phyloP scores from a whole-genome alignment of 2,329 filamentous ascomycete genomes.

The Escovopsis sp. region DNA sequence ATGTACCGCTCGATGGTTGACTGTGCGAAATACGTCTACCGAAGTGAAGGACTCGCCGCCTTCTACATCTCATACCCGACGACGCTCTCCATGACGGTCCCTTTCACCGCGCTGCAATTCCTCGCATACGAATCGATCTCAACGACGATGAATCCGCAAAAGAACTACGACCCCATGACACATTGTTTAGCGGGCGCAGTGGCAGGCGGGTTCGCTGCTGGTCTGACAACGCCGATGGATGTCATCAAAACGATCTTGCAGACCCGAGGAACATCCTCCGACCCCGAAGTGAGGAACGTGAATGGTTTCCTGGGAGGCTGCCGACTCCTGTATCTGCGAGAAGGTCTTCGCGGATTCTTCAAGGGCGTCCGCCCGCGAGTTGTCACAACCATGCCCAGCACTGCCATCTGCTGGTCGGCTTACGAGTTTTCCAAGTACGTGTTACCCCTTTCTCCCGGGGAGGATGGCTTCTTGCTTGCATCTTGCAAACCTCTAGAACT shows the following conservation, averaged over 20 bases:
- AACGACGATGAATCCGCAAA: constrained; percentile 76
- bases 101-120: constrained; percentile 93
- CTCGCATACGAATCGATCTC: constrained; percentile 96
- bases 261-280: constrained; percentile 71
- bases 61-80: constrained; percentile 99
- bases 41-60: constrained; percentile 70
- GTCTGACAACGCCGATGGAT: constrained; percentile 88
- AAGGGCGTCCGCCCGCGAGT: constrained; percentile 83
- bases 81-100: constrained; percentile 95
- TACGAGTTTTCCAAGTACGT: constrained; percentile 56
- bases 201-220: constrained; percentile 85
- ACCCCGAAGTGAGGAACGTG: constrained; percentile 72
- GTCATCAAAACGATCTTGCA: constrained; percentile 97
- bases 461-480: no score
- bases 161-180: constrained; percentile 79
- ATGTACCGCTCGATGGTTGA: constrained; percentile 75
- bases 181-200: constrained; percentile 88
- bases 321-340: constrained; percentile 64
- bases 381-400: constrained; percentile 95
- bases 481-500: neutral
- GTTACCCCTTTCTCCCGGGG: neutral
- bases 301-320: constrained; percentile 69
- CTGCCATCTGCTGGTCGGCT: constrained; percentile 94
- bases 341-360: constrained; percentile 79
- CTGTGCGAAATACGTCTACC: constrained; percentile 80